These are phyloP conservation scores for Aphanomyces astaci DNA, from an alignment of 352 stramenopile species.

Conservation along the genomic window DNA sequence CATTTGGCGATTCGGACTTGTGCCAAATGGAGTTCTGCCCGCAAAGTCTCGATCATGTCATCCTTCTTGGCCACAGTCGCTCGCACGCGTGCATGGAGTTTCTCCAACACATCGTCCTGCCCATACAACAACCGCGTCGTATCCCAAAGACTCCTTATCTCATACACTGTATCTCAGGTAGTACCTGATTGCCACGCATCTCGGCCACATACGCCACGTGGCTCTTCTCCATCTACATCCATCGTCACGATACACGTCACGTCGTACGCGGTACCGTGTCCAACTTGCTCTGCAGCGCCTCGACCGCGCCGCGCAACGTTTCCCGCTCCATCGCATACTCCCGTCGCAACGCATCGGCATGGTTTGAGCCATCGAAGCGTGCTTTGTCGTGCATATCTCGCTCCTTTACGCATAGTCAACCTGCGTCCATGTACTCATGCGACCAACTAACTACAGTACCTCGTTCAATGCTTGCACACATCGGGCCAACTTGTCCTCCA, in stretches of 20 bases:
- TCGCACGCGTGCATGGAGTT: slow-evolving; percentile 62
- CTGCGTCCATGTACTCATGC: background rate
- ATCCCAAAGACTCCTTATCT: too few species aligned
- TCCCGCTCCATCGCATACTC: background rate
- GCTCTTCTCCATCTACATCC: background rate
- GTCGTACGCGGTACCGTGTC: background rate
- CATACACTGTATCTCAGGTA: background rate
- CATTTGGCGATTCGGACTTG: slow-evolving; percentile 72
- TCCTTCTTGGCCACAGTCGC: slow-evolving; percentile 62
- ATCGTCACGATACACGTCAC: background rate
- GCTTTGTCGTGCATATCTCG: background rate
- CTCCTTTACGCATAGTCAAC: background rate
- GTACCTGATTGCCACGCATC: slow-evolving; percentile 8
- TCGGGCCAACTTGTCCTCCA: background rate
- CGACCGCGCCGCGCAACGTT: background rate
- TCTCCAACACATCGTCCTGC: slow-evolving; percentile 49
- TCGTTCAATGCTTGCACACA: background rate
- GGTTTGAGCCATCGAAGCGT: background rate
- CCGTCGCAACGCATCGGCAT: background rate
- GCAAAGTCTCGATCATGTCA: slow-evolving; percentile 47
- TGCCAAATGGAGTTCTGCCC: slow-evolving; percentile 60
- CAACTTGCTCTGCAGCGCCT: background rate
- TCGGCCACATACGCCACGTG: background rate
- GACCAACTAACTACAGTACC: too few species aligned
- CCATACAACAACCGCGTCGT: slow-evolving; percentile 27